Base-by-base conservation (phyloP, 208 protist species). In the Trypanosoma platydactyli region DNA sequence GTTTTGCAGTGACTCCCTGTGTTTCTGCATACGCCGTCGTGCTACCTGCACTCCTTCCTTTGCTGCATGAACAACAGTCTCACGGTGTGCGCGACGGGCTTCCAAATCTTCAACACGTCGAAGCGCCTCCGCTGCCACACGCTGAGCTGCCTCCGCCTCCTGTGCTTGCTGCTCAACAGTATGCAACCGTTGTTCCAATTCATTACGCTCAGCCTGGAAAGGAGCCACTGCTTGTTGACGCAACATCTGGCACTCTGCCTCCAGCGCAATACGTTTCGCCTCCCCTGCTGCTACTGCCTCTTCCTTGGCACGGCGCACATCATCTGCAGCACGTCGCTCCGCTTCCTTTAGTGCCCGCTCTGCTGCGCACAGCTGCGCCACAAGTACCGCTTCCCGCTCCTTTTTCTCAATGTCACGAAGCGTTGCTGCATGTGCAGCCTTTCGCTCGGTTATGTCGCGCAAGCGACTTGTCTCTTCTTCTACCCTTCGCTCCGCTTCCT, bases 361-460 rank as follows among this genome's bases (percentile, higher is more conserved):
- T 0, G 85, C 81, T 3, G 81, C 85, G 30, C 75, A 58, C 55
- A 89, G 62, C 62, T 86, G 73, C 53, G 81, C 80, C 50, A 88
- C 77, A 24, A 87, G 57, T 41, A 82, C 48, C 9, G 76, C 76
- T 7, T 72, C 68, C 55, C 75, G 44, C 64, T 89, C 76, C 40
- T 87, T 81, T 56, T 82, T 79, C 35, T 74, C 71, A 40, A 88
- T 71, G 13, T 61, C 63, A 33, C 73, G 77, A 70, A 86, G 64
- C 11, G 67, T 57, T 2, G 64, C 77, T 7, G 75, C 80, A 52
- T 87, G 72, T 40, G 81, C 77, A 20, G 71, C 76, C 30, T 77
- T 60, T 18, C 77, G 75, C 25, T 74, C 68, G 18, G 55, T 71
- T 44, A 68, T 76, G 38, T 81, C 67, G 1, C 77, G 79, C n/a